Conservation (phyloP, 495 filamentous ascomycete species). For the Echria macrotheca region DNA sequence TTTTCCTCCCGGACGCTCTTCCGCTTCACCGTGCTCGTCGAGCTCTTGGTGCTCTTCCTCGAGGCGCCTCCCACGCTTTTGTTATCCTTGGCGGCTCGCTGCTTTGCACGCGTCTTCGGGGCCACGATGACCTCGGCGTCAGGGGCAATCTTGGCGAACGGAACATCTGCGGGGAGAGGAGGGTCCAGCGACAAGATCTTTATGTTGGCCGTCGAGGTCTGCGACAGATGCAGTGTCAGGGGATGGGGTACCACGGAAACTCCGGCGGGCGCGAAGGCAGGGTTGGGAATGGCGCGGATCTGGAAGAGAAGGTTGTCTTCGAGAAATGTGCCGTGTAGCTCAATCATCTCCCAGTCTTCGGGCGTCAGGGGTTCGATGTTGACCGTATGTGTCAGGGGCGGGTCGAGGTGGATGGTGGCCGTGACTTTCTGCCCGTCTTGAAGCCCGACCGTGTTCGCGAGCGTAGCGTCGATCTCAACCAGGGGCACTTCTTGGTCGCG, state of each 20-base stretch:
- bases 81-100: constrained; percentile 49
- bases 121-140: constrained; percentile 96
- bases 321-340: constrained; percentile 89
- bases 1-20: constrained; percentile 57
- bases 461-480: constrained; percentile 86
- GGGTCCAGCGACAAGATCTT: constrained; percentile 73
- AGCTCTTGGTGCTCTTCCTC: constrained; percentile 69
- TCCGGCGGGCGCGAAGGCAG: constrained; percentile 51
- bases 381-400: constrained; percentile 82
- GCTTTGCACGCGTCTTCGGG: constrained; percentile 62
- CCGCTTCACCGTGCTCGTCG: constrained; percentile 57
- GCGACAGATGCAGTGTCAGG: constrained; percentile 86
- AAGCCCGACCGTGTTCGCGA: constrained; percentile 76
- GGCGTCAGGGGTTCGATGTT: constrained; percentile 94
- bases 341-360: constrained; percentile 98
- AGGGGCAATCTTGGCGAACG: constrained; percentile 86
- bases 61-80: constrained; percentile 65
- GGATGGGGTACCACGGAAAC: constrained; percentile 57
- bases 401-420: constrained; percentile 72
- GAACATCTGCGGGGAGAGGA: constrained; percentile 56
- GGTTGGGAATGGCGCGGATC: constrained; percentile 87
- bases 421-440: constrained; percentile 78
- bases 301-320: constrained; percentile 91
- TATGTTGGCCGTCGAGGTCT: constrained; percentile 91
- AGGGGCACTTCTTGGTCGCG: constrained; percentile 67